A percentile compares a stretch with the other conserved stretches of the same genome.
These are phyloP conservation scores for Leccinum subrobustum DNA, from an alignment of 1,284 basidiomycete genomes.

Conservation along the genomic window DNA sequence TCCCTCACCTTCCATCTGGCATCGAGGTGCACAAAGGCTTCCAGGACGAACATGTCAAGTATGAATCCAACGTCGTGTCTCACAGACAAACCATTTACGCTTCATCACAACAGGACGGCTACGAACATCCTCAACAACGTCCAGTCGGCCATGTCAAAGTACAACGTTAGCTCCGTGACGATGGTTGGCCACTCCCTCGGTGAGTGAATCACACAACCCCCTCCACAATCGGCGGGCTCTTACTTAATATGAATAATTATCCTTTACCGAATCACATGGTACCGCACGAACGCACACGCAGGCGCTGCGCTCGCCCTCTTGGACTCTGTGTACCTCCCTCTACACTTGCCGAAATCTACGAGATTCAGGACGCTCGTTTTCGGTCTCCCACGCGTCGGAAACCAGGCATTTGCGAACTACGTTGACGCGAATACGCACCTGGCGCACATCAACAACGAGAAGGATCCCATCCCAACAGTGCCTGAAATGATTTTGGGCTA, in stretches of 20 bases:
- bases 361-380: background rate
- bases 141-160: conserved; percentile 39
- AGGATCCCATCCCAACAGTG: conserved; percentile 39
- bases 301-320: background rate
- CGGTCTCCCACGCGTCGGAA: background rate
- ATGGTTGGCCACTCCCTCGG: conserved; percentile 58
- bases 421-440: background rate
- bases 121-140: conserved; percentile 48
- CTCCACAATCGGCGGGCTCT: background rate
- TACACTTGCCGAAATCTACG: background rate
- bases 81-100: background rate
- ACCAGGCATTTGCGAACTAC: background rate
- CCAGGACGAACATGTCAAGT: conserved; percentile 51
- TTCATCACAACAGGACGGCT: conserved; percentile 43
- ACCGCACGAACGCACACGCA: background rate
- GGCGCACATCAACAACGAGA: background rate
- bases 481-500: conserved; percentile 53
- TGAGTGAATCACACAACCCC: conserved; percentile 20
- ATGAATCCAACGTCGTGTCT: background rate
- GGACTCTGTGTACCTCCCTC: background rate
- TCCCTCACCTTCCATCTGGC: conserved; percentile 51
- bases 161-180: conserved; percentile 43
- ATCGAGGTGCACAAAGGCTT: conserved; percentile 64
- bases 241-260: conserved; percentile 1
- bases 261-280: background rate